Evolutionary conservation across 805 yeast genomes (phyloP).

Genomic region (Starmerella gropengiesseri): DNA sequence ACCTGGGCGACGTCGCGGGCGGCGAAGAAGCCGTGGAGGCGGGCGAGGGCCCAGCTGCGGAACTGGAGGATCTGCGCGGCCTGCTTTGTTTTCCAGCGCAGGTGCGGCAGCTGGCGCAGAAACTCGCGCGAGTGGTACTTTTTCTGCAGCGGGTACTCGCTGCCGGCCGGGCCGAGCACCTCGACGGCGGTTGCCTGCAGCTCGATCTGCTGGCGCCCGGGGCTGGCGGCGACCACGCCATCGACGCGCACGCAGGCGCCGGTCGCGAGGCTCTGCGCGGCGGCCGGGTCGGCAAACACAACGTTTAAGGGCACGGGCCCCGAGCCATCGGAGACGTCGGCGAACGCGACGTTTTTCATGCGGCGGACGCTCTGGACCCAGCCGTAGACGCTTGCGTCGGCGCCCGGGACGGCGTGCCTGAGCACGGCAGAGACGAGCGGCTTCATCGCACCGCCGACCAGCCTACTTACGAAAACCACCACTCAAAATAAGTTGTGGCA

Average conservation of each 20-base stretch:
- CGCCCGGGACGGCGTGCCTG: conserved; percentile 13
- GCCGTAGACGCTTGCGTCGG: conserved; percentile 46
- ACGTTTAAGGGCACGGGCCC: conserved; percentile 45
- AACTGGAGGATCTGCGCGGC: conserved; percentile 57
- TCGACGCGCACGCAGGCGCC: conserved; percentile 38
- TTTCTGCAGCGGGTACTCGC: conserved; percentile 72
- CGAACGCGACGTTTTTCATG: conserved; percentile 66
- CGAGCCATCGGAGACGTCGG: conserved; percentile 75
- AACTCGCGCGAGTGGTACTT: conserved; percentile 56
- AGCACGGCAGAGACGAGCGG: conserved; percentile 11
- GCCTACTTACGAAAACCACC: too few relatives aligned
- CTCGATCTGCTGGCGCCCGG: conserved; percentile 47
- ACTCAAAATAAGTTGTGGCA: too few relatives aligned
- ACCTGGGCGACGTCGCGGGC: conserved; percentile 53
- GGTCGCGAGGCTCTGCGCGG: conserved; percentile 28
- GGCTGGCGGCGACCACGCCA: conserved; percentile 39
- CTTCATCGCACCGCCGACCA: conserved; percentile 2
- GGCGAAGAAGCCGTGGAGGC: conserved; percentile 45
- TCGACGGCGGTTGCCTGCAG: conserved; percentile 33
- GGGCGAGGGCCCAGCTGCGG: conserved; percentile 54
- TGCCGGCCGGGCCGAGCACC: conserved; percentile 52
- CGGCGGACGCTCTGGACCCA: conserved; percentile 63
- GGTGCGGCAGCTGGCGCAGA: conserved; percentile 61
- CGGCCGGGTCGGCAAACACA: conserved; percentile 30
- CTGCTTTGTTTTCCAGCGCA: conserved; percentile 64